A percentile compares a stretch with the other conserved stretches of the same genome.
Conservation (phyloP, 176 grass and related monocot genomes). For the Carex littledalei region DNA sequence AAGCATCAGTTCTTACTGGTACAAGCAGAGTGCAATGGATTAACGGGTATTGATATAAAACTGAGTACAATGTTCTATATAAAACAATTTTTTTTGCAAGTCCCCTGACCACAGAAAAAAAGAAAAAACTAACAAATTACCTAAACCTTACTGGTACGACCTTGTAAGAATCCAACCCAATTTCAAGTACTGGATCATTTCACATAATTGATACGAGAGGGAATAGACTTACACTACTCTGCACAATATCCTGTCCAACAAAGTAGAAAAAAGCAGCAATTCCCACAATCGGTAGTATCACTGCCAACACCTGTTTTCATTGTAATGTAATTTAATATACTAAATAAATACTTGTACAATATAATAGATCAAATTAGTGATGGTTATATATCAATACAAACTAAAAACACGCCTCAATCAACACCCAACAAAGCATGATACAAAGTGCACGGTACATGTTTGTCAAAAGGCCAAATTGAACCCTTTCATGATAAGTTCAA, state of each 20-base stretch:
- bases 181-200: background rate
- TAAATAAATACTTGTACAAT: background rate
- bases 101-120: background rate
- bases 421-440: background rate
- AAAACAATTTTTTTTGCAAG: background rate
- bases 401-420: background rate
- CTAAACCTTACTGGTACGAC: background rate
- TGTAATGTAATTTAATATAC: background rate
- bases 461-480: background rate
- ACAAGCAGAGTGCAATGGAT: background rate
- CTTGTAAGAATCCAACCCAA: background rate
- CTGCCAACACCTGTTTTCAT: constrained; percentile 51
- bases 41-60: background rate
- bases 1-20: background rate
- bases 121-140: background rate
- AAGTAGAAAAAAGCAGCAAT: constrained; percentile 82
- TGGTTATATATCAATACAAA: background rate
- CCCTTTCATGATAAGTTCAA: background rate
- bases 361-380: constrained; percentile 9
- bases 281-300: constrained; percentile 72
- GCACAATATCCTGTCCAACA: constrained; percentile 66
- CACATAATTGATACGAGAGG: background rate
- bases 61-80: background rate
- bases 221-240: constrained; percentile 51
- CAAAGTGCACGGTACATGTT: background rate